phyloP scores from a whole-genome alignment of 192 early-diverging fungal genomes.

The Backusella westeae region DNA sequence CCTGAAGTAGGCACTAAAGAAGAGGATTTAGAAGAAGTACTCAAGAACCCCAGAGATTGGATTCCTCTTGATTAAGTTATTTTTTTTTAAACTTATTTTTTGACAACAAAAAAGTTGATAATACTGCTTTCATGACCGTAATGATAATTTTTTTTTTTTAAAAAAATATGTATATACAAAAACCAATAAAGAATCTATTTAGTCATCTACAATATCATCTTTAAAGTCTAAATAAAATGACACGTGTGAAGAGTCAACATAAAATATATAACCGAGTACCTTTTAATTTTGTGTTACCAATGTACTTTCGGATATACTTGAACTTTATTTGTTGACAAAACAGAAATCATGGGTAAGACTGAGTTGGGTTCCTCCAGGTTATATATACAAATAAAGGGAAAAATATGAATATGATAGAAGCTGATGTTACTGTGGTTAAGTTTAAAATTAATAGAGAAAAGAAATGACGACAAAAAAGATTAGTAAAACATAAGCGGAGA shows the following conservation, averaged over 20 bases:
- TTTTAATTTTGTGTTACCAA: too few species aligned
- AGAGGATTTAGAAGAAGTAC: slow-evolving; percentile 71
- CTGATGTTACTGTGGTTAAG: too few species aligned
- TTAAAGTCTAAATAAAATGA: not conserved
- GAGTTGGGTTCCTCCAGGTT: too few species aligned
- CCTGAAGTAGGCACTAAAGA: slow-evolving; percentile 71
- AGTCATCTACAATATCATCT: not conserved
- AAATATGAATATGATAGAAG: too few species aligned
- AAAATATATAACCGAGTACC: not conserved
- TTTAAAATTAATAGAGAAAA: too few species aligned
- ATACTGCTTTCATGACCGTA: not conserved
- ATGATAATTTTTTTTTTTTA: not conserved
- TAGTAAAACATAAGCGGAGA: too few species aligned
- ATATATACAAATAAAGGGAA: not conserved
- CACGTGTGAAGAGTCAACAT: not conserved
- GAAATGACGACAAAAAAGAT: too few species aligned
- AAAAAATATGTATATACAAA: not conserved
- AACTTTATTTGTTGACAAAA: slow-evolving; percentile 2
- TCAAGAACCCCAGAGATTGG: slow-evolving; percentile 83
- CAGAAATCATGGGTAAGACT: not conserved
- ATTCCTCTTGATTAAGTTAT: slow-evolving; percentile 38
- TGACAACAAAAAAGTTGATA: not conserved
- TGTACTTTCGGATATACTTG: not conserved
- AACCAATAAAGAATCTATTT: not conserved
- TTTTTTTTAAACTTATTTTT: not conserved